Conservation (phyloP, 257 asterid species). For the Solanum phureja region DNA sequence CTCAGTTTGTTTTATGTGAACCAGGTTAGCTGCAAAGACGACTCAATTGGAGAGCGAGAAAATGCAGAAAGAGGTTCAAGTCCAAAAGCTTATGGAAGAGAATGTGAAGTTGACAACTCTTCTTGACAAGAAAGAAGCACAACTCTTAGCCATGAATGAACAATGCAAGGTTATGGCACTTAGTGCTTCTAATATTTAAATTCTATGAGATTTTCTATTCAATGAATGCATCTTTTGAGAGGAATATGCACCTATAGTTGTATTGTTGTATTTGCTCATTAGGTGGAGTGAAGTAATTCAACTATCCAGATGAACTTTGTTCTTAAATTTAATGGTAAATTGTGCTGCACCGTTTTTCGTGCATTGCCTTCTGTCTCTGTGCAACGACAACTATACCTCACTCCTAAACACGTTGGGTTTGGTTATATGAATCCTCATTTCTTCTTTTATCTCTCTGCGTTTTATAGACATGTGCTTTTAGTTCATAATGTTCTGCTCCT, state of each 20-base stretch:
- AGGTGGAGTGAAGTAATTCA: neutral
- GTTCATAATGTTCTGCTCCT: neutral
- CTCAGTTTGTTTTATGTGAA: conserved; percentile 10
- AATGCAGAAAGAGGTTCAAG: conserved; percentile 86
- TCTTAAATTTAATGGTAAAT: neutral
- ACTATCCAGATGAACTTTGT: neutral
- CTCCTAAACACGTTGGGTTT: neutral
- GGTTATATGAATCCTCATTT: neutral
- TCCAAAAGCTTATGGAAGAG: conserved; percentile 92
- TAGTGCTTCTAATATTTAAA: conserved; percentile 36
- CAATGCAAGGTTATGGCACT: conserved; percentile 97
- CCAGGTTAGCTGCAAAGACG: conserved; percentile 75
- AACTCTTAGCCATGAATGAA: conserved; percentile 93
- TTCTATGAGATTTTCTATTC: conserved; percentile 1
- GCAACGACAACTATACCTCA: neutral
- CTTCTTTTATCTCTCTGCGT: neutral
- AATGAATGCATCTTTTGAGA: neutral
- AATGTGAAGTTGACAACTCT: conserved; percentile 61
- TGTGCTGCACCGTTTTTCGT: neutral
- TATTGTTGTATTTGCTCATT: conserved; percentile 3
- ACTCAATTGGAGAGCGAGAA: conserved; percentile 84
- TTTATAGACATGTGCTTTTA: neutral
- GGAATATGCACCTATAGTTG: neutral
- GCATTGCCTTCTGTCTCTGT: neutral
- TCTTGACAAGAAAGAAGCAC: conserved; percentile 97